Percentiles rank a stretch among this genome's conserved stretches.
Conservation (phyloP, 805 yeast genomes). For the Candida glaebosa region DNA sequence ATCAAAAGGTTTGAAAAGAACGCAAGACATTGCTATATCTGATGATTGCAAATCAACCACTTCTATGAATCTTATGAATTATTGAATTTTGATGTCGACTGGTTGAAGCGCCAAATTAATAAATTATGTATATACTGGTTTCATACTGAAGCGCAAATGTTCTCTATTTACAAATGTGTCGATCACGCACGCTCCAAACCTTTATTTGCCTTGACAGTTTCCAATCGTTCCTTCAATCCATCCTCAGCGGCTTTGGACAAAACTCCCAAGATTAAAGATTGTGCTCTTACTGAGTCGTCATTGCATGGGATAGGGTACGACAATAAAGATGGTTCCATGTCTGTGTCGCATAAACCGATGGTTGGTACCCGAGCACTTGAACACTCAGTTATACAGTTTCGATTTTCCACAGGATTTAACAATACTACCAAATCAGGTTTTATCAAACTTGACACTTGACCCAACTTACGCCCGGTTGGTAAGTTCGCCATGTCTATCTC, state of each 20-base stretch:
- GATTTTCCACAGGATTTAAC: conserved; percentile 84
- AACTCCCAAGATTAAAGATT: conserved; percentile 76
- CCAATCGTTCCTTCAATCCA: conserved; percentile 62
- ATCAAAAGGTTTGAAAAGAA: conserved; percentile 17
- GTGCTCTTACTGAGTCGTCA: conserved; percentile 84
- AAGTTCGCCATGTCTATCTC: conserved; percentile 75
- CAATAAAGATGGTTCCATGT: conserved; percentile 82
- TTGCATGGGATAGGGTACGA: conserved; percentile 97
- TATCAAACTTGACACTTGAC: conserved; percentile 46
- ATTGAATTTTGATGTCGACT: too few species aligned
- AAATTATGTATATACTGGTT: too few species aligned
- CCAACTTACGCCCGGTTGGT: conserved; percentile 58
- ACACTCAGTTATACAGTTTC: conserved; percentile 79
- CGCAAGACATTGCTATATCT: too few species aligned
- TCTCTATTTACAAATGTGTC: conserved; percentile 5
- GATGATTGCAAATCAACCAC: too few species aligned
- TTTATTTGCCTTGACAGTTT: conserved; percentile 10
- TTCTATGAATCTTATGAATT: too few species aligned
- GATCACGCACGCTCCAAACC: neutral
- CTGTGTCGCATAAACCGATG: conserved; percentile 90
- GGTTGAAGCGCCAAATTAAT: too few species aligned
- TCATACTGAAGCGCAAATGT: too few species aligned
- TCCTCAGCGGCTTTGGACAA: conserved; percentile 80
- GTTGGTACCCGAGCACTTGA: conserved; percentile 82
- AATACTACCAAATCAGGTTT: conserved; percentile 88